phyloP scores from a whole-genome alignment of 2,329 filamentous ascomycete genomes.

The Colletotrichum tanaceti region DNA sequence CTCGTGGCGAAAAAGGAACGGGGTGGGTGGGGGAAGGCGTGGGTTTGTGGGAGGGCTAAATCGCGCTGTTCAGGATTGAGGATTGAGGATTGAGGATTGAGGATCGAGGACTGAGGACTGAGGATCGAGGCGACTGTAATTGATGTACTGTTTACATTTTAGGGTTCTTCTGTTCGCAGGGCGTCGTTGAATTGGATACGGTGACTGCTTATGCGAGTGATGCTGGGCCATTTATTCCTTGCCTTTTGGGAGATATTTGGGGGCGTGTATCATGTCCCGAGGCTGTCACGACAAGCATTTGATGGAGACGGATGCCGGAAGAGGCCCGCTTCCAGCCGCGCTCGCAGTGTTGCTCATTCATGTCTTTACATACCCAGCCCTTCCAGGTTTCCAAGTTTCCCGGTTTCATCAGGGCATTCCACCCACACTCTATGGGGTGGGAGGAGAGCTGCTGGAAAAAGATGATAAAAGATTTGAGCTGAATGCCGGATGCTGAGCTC shows the following conservation, averaged over 20 bases:
- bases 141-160: slow-evolving; percentile 26
- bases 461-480: background rate
- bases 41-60: slow-evolving; percentile 6
- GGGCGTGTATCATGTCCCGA: too few relatives aligned
- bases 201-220: slow-evolving; percentile 9
- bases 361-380: background rate
- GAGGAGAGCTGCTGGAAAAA: background rate
- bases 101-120: slow-evolving; percentile 22
- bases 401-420: too few relatives aligned
- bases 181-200: slow-evolving; percentile 16
- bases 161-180: slow-evolving; percentile 13
- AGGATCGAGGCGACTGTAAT: slow-evolving; percentile 28
- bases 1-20: background rate
- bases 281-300: background rate
- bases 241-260: too few relatives aligned
- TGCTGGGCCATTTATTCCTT: background rate
- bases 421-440: too few relatives aligned
- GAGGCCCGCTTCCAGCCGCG: background rate
- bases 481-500: background rate
- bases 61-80: slow-evolving; percentile 23
- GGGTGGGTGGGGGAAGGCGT: background rate
- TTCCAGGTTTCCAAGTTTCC: background rate
- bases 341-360: background rate
- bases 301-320: background rate
- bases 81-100: slow-evolving; percentile 26